Conservation (phyloP, 768 basidiomycete species). For the Trametes villosa region DNA sequence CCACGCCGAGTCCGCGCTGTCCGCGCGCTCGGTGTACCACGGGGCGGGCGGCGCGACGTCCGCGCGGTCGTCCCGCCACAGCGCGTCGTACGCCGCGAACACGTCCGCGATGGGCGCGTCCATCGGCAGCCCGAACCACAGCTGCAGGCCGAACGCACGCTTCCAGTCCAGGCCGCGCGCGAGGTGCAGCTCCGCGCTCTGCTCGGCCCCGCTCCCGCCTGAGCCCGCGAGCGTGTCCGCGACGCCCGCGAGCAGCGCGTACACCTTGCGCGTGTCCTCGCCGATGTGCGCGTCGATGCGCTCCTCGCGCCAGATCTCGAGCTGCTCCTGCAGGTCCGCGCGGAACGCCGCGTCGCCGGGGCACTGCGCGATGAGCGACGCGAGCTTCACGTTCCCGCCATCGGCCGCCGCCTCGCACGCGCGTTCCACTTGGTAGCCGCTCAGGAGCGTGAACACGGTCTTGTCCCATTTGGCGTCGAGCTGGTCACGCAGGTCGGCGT, state of each 20-base stretch:
- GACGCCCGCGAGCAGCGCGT: slow-evolving; percentile 83
- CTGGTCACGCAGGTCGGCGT: slow-evolving; percentile 65
- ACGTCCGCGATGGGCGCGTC: slow-evolving; percentile 73
- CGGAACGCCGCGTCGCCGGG: slow-evolving; percentile 78
- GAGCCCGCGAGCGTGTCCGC: slow-evolving; percentile 61
- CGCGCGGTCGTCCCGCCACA: slow-evolving; percentile 41
- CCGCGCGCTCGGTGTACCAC: slow-evolving; percentile 51
- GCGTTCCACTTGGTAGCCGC: slow-evolving; percentile 86
- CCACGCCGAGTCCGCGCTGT: slow-evolving; percentile 38
- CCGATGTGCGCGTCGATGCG: slow-evolving; percentile 70
- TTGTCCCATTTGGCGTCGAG: slow-evolving; percentile 49
- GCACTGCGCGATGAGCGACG: slow-evolving; percentile 87
- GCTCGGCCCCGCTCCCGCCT: slow-evolving; percentile 53
- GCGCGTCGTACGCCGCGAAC: slow-evolving; percentile 61
- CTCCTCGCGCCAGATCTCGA: slow-evolving; percentile 84
- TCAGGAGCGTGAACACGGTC: slow-evolving; percentile 75
- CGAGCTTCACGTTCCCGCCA: slow-evolving; percentile 79
- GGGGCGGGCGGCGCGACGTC: slow-evolving; percentile 60
- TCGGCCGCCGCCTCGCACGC: slow-evolving; percentile 78
- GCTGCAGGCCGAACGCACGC: slow-evolving; percentile 82
- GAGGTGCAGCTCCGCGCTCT: slow-evolving; percentile 62
- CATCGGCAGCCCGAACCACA: slow-evolving; percentile 86
- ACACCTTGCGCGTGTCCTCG: slow-evolving; percentile 73
- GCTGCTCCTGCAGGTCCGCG: slow-evolving; percentile 72
- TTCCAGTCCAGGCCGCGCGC: slow-evolving; percentile 90